Evolutionary conservation across 2,329 filamentous ascomycete species (phyloP), one percentile per base, ranked within the genome.

Genomic region (Chaetomiaceae sp.): DNA sequence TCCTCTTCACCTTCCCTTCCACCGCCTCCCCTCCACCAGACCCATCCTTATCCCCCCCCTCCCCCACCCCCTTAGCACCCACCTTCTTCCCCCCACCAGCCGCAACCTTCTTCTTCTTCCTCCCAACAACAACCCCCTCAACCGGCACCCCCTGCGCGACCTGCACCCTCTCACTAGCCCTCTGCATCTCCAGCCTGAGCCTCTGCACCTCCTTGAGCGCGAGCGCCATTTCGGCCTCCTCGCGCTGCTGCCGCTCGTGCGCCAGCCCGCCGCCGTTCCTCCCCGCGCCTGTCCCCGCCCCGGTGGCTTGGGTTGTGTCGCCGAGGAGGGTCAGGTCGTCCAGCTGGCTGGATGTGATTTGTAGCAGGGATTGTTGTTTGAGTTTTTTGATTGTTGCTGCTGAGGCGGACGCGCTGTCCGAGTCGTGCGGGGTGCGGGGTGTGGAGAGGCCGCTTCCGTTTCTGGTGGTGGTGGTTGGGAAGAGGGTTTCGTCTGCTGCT

Each of bases 141-240:
- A 71, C 74, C 41, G 81, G 76, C 23, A 85, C 80, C n/a, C 83
- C 84, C 60, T 83, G 79, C 19, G 83, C 83, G 17, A 85, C 79
- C 59, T 87, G 79, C 33, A 91, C 83, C 49, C 86, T 74, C 69
- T 91, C 87, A 61, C 85, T 87, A 33, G 83, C 85, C 50, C 87
- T 74, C 69, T 91, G 87, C 90, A 97, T 96, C 69, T 96, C 89
- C 50, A 96, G 73, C 46, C 93, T 77, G 53, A 95, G 72, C 45
- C 84, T 77, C 71, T 97, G 92, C 3, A 99, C 87, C 66, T 96
- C 88, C 66, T 85, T 85, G 75, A 96, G 83, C 8, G 92, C 93
- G 62, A 82, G 83, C 39, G 82, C 83, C 89, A 96, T 95, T 69
- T 96, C 91, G 1, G 81, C 83, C 54, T 96, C 90, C 63, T 95